These are phyloP conservation scores for Botrytis medusae DNA, from an alignment of 2,329 filamentous ascomycete genomes.

Conservation along the genomic window DNA sequence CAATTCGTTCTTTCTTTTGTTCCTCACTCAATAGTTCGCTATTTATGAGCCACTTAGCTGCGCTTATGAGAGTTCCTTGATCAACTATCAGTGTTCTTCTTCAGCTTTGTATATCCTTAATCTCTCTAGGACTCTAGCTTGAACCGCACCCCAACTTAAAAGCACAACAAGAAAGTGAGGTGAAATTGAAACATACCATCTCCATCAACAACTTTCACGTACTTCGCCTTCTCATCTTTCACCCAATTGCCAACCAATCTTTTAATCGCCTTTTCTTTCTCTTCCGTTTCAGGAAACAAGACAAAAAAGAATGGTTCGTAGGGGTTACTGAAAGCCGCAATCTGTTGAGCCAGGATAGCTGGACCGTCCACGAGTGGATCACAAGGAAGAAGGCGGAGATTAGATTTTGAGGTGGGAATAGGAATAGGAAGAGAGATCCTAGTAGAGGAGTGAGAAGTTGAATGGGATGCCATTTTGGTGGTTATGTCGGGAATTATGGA, in stretches of 20 bases:
- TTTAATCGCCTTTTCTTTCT: constrained; percentile 23
- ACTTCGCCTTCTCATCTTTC: constrained; percentile 23
- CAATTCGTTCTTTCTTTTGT: constrained; percentile 24
- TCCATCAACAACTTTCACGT: constrained; percentile 30
- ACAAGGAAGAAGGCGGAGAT: constrained; percentile 5
- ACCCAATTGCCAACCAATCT: constrained; percentile 28
- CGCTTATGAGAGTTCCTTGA: constrained; percentile 12
- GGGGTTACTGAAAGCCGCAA: constrained; percentile 20
- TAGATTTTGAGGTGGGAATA: not conserved
- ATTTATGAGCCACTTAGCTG: constrained; percentile 18
- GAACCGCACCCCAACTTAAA: not conserved
- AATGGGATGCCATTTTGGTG: not conserved
- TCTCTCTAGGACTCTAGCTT: too few relatives aligned
- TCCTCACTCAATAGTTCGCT: constrained; percentile 19
- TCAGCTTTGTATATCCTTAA: too few relatives aligned
- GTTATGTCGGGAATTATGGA: not conserved
- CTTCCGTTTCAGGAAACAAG: constrained; percentile 25
- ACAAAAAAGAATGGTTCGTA: constrained; percentile 29
- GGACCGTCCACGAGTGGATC: constrained; percentile 20
- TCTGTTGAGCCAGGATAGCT: constrained; percentile 26
- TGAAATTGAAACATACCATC: constrained; percentile 11
- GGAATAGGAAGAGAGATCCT: not conserved
- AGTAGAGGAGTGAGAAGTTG: not conserved
- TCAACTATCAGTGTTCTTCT: not conserved
- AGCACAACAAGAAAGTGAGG: not conserved